Percentiles rank a stretch among this genome's conserved stretches.
These are phyloP conservation scores for Tulasnella sp. DNA, from an alignment of 768 basidiomycete species.

Conservation along the genomic window DNA sequence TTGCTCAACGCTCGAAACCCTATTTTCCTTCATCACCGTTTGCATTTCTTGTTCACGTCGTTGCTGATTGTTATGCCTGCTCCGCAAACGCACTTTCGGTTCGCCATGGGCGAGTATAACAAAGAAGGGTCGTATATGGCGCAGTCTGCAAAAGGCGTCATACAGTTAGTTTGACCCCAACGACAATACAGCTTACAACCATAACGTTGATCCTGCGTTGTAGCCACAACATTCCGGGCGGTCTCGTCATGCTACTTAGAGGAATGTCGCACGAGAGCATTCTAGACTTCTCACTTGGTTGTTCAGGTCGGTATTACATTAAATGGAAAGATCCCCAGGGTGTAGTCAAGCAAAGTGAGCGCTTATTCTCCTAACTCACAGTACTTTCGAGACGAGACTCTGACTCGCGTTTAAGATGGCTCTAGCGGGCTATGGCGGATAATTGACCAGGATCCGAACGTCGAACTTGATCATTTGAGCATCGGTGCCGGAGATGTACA, in stretches of 20 bases:
- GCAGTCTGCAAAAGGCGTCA: neutral
- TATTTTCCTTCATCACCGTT: neutral
- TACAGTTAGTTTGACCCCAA: neutral
- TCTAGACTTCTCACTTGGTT: too few relatives aligned
- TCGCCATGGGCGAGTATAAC: conserved; percentile 1
- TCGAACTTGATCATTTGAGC: neutral
- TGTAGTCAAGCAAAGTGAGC: conserved; percentile 3
- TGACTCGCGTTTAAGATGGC: too few relatives aligned
- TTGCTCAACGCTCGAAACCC: neutral
- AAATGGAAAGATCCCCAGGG: too few relatives aligned
- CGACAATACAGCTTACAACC: too few relatives aligned
- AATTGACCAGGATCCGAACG: neutral
- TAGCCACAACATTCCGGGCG: too few relatives aligned
- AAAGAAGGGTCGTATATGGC: neutral
- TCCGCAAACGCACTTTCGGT: neutral
- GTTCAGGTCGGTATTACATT: too few relatives aligned
- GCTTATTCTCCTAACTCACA: too few relatives aligned
- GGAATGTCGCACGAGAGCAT: too few relatives aligned
- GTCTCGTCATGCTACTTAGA: too few relatives aligned
- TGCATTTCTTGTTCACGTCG: too few relatives aligned
- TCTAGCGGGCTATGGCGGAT: neutral
- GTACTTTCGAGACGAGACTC: too few relatives aligned
- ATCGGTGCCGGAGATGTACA: neutral
- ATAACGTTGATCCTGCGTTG: too few relatives aligned
- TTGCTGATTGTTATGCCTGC: neutral